phyloP scores from a whole-genome alignment of 1,284 basidiomycete genomes.

The Sporisorium exsertum region DNA sequence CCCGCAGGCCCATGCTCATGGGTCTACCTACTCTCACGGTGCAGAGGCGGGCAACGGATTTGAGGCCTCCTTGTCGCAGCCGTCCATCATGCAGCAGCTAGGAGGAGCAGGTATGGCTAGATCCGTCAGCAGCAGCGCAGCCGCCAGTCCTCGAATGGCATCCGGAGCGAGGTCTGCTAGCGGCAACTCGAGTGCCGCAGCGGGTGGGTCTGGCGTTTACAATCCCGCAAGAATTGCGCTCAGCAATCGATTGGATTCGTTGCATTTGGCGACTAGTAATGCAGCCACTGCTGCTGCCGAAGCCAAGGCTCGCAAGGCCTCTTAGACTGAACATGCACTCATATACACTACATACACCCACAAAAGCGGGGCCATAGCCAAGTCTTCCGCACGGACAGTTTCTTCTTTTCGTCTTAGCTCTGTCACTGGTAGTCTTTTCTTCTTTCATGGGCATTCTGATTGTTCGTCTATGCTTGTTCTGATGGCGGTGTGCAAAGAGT shows the following conservation, averaged over 20 bases:
- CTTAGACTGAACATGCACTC: neutral
- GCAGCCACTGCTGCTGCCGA: conserved; percentile 17
- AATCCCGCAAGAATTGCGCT: conserved; percentile 36
- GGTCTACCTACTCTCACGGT: neutral
- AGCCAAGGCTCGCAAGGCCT: conserved; percentile 22
- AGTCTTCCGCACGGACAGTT: conserved; percentile 11
- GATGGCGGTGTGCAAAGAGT: no score
- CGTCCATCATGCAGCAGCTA: conserved; percentile 50
- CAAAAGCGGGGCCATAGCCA: neutral
- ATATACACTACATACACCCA: neutral
- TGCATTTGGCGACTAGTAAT: conserved; percentile 27
- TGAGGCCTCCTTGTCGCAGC: conserved; percentile 35
- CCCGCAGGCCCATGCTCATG: conserved; percentile 9
- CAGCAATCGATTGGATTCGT: conserved; percentile 45
- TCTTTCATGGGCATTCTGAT: conserved; percentile 15
- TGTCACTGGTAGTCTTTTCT: conserved; percentile 15
- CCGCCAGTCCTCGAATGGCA: conserved; percentile 32
- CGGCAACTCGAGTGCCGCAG: conserved; percentile 1
- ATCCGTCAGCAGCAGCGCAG: conserved; percentile 41
- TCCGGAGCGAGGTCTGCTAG: conserved; percentile 14
- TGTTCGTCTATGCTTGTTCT: neutral
- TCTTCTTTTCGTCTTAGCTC: conserved; percentile 2
- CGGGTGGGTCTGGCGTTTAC: conserved; percentile 18
- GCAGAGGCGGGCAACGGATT: conserved; percentile 14
- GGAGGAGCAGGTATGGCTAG: conserved; percentile 41